Conservation (phyloP, 2,329 filamentous ascomycete species). For the Penicillium sp. region DNA sequence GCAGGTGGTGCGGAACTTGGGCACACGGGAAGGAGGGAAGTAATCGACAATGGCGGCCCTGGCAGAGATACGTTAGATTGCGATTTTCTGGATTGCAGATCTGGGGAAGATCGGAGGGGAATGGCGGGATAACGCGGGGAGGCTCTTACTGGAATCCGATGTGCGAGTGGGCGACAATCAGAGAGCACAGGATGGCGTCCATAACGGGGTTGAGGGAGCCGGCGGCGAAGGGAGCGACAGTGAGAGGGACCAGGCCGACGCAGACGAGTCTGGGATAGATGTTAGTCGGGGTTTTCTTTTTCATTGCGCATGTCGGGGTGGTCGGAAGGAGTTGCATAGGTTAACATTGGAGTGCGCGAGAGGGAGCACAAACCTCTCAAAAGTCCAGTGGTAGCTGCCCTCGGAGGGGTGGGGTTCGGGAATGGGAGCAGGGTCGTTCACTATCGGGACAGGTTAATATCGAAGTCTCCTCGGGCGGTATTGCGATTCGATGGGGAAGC, state of each 20-base stretch:
- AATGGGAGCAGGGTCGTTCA: slow-evolving; percentile 81
- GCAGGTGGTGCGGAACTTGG: slow-evolving; percentile 63
- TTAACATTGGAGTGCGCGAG: background rate
- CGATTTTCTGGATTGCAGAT: background rate
- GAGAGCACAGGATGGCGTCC: slow-evolving; percentile 80
- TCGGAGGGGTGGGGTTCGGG: slow-evolving; percentile 72
- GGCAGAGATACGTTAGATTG: slow-evolving; percentile 14
- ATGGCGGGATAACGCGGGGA: background rate
- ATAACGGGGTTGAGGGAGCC: slow-evolving; percentile 85
- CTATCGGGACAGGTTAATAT: slow-evolving; percentile 43
- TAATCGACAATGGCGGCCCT: slow-evolving; percentile 84
- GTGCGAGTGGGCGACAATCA: slow-evolving; percentile 88
- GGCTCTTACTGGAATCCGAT: slow-evolving; percentile 80
- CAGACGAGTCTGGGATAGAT: slow-evolving; percentile 62
- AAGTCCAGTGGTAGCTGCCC: slow-evolving; percentile 98
- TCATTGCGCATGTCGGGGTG: background rate
- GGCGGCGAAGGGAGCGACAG: slow-evolving; percentile 85
- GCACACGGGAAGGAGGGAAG: slow-evolving; percentile 69
- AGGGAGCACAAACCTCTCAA: slow-evolving; percentile 63
- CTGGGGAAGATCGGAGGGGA: background rate
- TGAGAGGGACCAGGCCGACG: slow-evolving; percentile 78
- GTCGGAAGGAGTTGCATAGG: background rate
- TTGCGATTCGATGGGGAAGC: background rate
- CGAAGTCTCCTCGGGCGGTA: background rate
- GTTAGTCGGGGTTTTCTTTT: slow-evolving; percentile 1